Evolutionary conservation across 176 grass and related monocot genomes (phyloP).

Genomic region (Puccinellia tenuiflora): DNA sequence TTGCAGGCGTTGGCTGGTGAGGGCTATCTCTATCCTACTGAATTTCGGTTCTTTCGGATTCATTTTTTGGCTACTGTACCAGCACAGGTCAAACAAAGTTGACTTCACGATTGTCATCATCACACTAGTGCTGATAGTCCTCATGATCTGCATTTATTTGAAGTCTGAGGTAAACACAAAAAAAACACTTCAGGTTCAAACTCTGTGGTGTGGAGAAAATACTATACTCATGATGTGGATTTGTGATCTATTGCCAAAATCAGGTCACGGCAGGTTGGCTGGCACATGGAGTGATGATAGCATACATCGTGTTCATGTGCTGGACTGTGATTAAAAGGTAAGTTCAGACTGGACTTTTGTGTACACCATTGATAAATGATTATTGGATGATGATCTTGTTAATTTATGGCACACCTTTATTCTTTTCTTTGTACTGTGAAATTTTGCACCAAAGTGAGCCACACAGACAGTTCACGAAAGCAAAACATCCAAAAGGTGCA

Average conservation of each 20-base stretch:
- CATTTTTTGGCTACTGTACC: neutral
- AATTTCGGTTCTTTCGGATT: neutral
- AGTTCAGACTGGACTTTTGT: neutral
- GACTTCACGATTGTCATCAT: neutral
- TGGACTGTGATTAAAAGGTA: neutral
- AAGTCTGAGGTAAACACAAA: neutral
- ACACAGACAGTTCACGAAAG: no score
- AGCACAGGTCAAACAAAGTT: neutral
- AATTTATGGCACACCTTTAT: slow-evolving; percentile 1
- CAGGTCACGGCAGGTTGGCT: neutral
- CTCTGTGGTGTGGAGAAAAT: neutral
- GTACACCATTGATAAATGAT: neutral
- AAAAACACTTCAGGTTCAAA: neutral
- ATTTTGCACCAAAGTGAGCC: no score
- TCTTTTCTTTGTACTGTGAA: no score
- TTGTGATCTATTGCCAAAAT: neutral
- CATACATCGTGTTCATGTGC: neutral
- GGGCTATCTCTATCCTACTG: neutral
- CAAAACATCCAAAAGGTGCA: no score
- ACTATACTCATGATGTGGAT: neutral
- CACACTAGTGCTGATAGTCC: neutral
- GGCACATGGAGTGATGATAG: neutral
- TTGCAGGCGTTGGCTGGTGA: neutral
- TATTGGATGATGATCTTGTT: neutral
- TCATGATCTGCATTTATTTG: neutral